Conservation (phyloP, 441 rosid species). For the Dalechampia spathulata region DNA sequence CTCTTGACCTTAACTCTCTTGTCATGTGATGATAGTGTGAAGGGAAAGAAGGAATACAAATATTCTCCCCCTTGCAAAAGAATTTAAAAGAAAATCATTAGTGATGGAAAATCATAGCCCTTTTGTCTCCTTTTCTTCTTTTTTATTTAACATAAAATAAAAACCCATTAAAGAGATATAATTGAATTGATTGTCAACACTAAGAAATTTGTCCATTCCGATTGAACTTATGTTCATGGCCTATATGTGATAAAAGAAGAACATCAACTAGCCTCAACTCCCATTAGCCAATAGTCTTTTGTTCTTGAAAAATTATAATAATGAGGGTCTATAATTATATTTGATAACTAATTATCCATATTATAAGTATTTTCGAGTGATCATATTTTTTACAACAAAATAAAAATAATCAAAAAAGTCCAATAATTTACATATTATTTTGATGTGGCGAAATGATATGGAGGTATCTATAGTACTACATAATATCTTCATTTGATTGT, state of each 20-base stretch:
- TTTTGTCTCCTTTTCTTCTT: not conserved
- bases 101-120: not conserved
- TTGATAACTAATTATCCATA: not conserved
- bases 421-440: no score
- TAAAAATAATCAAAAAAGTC: not conserved
- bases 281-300: not conserved
- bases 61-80: not conserved
- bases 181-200: not conserved
- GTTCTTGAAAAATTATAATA: not conserved
- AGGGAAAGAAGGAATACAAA: not conserved
- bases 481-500: no score
- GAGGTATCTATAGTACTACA: no score
- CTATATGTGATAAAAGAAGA: not conserved
- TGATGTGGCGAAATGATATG: no score
- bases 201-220: not conserved
- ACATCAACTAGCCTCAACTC: not conserved
- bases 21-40: not conserved
- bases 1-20: not conserved
- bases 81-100: constrained; percentile 1
- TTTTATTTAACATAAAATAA: not conserved
- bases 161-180: constrained; percentile 1
- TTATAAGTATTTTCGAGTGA: not conserved
- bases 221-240: not conserved
- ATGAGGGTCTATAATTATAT: no score
- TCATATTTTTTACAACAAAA: no score